phyloP scores from a whole-genome alignment of 257 asterid species.

The Gynochthodes officinalis region DNA sequence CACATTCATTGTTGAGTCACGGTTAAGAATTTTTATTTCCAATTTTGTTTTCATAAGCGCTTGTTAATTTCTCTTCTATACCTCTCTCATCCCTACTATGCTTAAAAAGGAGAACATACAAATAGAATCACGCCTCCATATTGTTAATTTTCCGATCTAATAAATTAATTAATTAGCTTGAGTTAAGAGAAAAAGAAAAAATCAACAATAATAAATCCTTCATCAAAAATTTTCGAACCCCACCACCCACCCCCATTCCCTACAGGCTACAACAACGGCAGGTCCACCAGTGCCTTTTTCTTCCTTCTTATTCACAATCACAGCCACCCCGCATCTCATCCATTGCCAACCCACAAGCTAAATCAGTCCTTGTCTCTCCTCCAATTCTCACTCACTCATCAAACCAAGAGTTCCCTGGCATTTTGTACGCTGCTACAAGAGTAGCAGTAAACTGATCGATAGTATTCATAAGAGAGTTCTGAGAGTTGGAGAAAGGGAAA shows the following conservation, averaged over 20 bases:
- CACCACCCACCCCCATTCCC: constrained; percentile 20
- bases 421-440: neutral
- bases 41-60: too few relatives aligned
- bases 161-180: too few relatives aligned
- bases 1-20: neutral
- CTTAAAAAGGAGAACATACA: neutral
- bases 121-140: too few relatives aligned
- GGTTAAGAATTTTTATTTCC: too few relatives aligned
- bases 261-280: constrained; percentile 32
- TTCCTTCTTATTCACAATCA: constrained; percentile 82
- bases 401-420: neutral
- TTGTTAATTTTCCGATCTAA: too few relatives aligned
- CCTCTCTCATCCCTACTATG: too few relatives aligned
- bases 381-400: neutral
- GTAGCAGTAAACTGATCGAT: neutral
- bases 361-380: neutral
- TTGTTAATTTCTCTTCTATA: too few relatives aligned
- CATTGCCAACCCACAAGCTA: constrained; percentile 29
- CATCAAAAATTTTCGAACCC: neutral
- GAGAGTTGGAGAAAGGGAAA: neutral
- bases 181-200: too few relatives aligned
- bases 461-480: too few relatives aligned
- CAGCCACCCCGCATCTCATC: constrained; percentile 20
- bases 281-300: constrained; percentile 59
- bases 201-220: neutral